A percentile compares a stretch with the other conserved stretches of the same genome.
These are phyloP conservation scores for Keithomyces neogunnii DNA, from an alignment of 2,329 filamentous ascomycete genomes.

Conservation along the genomic window DNA sequence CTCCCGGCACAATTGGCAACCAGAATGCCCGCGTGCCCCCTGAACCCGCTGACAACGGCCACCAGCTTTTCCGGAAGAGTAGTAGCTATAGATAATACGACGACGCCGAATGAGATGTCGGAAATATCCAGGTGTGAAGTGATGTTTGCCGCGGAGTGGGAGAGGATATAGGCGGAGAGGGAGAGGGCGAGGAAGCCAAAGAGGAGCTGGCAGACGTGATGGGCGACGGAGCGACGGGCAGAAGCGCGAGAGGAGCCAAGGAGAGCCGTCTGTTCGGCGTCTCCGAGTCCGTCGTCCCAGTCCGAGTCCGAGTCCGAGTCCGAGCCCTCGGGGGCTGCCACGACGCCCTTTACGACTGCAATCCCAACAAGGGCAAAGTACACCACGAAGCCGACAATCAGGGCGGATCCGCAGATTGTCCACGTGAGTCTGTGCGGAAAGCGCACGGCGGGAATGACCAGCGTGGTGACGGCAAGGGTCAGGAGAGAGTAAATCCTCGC, in stretches of 20 bases:
- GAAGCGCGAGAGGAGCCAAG: background rate
- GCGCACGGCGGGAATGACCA: conserved; percentile 18
- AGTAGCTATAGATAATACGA: conserved; percentile 40
- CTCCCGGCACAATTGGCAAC: conserved; percentile 44
- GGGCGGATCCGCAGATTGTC: conserved; percentile 24
- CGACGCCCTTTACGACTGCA: conserved; percentile 34
- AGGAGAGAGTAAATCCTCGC: conserved; percentile 34
- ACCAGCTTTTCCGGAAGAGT: conserved; percentile 46
- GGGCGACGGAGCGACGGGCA: conserved; percentile 2
- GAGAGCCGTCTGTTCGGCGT: background rate
- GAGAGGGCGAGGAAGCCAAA: conserved; percentile 36
- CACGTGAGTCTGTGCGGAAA: conserved; percentile 11
- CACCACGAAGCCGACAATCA: conserved; percentile 32
- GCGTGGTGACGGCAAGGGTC: background rate
- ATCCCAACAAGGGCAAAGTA: conserved; percentile 36
- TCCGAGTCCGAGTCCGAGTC: conserved; percentile 18
- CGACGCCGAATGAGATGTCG: conserved; percentile 36
- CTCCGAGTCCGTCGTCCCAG: background rate
- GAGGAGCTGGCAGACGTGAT: conserved; percentile 26
- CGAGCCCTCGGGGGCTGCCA: conserved; percentile 28
- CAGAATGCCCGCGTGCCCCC: conserved; percentile 39
- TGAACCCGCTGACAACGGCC: conserved; percentile 36
- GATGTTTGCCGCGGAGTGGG: conserved; percentile 35
- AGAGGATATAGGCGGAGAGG: conserved; percentile 40
- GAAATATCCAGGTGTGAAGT: conserved; percentile 33